phyloP scores from a whole-genome alignment of 2,329 filamentous ascomycete species.

The Hirsutella thompsonii region DNA sequence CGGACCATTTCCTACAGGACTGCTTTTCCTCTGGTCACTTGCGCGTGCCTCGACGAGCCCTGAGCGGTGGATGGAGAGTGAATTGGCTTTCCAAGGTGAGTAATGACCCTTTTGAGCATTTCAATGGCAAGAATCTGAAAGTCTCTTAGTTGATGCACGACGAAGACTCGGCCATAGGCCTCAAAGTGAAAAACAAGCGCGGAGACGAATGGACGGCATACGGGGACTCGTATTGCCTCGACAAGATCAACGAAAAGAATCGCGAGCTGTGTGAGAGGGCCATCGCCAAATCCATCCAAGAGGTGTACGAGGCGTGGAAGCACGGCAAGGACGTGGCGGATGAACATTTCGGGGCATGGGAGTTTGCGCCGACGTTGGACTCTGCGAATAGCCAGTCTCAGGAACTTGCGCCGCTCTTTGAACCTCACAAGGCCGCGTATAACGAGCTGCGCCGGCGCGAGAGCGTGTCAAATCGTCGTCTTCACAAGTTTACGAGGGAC shows the following conservation, averaged over 20 bases:
- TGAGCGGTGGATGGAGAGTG: neutral
- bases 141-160: neutral
- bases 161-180: neutral
- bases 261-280: neutral
- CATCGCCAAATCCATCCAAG: neutral
- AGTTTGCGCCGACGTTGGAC: neutral
- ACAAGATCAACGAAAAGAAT: neutral
- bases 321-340: neutral
- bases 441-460: neutral
- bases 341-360: neutral
- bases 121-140: neutral
- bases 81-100: neutral
- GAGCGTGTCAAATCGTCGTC: neutral
- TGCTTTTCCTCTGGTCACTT: slow-evolving; percentile 1
- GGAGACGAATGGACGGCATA: neutral
- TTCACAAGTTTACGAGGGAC: neutral
- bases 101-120: neutral
- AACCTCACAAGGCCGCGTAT: neutral
- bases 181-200: neutral
- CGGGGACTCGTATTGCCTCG: neutral
- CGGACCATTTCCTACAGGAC: slow-evolving; percentile 1
- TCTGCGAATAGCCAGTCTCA: neutral
- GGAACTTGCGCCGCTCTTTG: neutral
- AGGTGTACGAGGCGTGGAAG: neutral
- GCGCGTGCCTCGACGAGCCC: neutral